These are phyloP conservation scores for Albifimbria verrucaria DNA, from an alignment of 2,329 filamentous ascomycete species.

Conservation along the genomic window DNA sequence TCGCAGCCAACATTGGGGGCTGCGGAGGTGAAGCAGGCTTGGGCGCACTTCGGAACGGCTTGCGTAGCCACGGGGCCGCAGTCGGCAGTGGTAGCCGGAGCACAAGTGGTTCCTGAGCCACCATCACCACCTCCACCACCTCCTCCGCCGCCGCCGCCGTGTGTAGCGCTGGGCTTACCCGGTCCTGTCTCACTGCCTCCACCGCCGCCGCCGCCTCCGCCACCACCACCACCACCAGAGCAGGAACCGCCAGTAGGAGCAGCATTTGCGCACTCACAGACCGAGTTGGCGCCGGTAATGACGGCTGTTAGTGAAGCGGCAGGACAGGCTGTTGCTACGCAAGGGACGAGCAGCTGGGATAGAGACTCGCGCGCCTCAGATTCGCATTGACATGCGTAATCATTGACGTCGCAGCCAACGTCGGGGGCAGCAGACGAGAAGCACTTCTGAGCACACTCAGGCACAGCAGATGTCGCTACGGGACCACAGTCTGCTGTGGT, in stretches of 20 bases:
- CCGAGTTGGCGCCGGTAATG: slow-evolving; percentile 19
- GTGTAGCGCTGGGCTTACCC: neutral
- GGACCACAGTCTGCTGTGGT: slow-evolving; percentile 18
- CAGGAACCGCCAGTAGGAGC: slow-evolving; percentile 8
- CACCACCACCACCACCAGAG: neutral
- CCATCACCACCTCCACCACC: neutral
- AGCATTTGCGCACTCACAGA: slow-evolving; percentile 12
- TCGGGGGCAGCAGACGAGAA: slow-evolving; percentile 21
- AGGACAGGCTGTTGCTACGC: slow-evolving; percentile 19
- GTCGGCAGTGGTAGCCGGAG: slow-evolving; percentile 10
- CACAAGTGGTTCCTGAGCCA: slow-evolving; percentile 8
- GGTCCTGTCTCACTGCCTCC: neutral
- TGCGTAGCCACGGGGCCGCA: slow-evolving; percentile 22
- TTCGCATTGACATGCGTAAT: slow-evolving; percentile 25
- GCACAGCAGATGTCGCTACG: slow-evolving; percentile 21
- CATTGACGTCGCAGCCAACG: slow-evolving; percentile 21
- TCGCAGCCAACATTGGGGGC: slow-evolving; percentile 21
- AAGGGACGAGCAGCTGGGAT: slow-evolving; percentile 20
- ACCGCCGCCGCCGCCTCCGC: neutral
- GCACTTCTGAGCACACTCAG: slow-evolving; percentile 23
- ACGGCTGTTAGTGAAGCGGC: slow-evolving; percentile 16
- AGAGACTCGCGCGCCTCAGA: slow-evolving; percentile 17
- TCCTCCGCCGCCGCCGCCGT: neutral
- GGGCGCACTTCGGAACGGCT: slow-evolving; percentile 22
- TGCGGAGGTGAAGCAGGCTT: slow-evolving; percentile 21